Percentiles rank a stretch among this genome's conserved stretches.
Evolutionary conservation across 495 filamentous ascomycete species (phyloP).

Genomic region (Aspergillus panamensis): DNA sequence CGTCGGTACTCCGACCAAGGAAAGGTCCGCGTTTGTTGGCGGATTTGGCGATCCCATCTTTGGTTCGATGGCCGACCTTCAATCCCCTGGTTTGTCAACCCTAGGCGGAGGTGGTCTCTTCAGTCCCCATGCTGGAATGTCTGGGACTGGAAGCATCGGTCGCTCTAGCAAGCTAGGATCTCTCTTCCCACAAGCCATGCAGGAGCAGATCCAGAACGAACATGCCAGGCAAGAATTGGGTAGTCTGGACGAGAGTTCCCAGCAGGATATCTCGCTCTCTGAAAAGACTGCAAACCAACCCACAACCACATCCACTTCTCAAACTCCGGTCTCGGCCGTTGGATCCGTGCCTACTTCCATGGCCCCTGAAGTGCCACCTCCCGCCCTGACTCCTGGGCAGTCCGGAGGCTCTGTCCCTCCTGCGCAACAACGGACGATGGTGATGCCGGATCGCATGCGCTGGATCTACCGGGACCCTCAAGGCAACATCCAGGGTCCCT

Average conservation of each 20-base stretch:
- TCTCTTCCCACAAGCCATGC: constrained; percentile 81
- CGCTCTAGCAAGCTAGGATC: constrained; percentile 82
- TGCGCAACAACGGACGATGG: constrained; percentile 81
- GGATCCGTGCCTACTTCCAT: constrained; percentile 40
- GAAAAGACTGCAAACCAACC: constrained; percentile 32
- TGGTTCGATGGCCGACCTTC: constrained; percentile 64
- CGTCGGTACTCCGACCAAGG: constrained; percentile 70
- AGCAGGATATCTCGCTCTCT: constrained; percentile 22
- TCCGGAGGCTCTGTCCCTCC: constrained; percentile 55
- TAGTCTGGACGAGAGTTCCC: constrained; percentile 41
- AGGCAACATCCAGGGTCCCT: constrained; percentile 87
- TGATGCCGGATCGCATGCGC: constrained; percentile 99
- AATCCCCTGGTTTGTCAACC: constrained; percentile 67
- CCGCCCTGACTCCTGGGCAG: constrained; percentile 32
- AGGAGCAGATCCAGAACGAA: constrained; percentile 73
- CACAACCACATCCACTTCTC: constrained; percentile 37
- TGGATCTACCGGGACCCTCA: constrained; percentile 98
- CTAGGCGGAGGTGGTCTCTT: constrained; percentile 56
- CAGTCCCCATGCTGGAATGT: constrained; percentile 46
- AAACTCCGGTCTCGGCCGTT: constrained; percentile 42
- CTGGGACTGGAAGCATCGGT: constrained; percentile 52
- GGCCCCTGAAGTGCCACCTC: constrained; percentile 29
- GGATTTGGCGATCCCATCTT: constrained; percentile 75
- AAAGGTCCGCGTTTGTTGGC: constrained; percentile 58
- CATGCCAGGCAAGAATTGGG: constrained; percentile 50